Evolutionary conservation across 139 green algal genomes (phyloP).

Genomic region (Yamagishiella unicocca): DNA sequence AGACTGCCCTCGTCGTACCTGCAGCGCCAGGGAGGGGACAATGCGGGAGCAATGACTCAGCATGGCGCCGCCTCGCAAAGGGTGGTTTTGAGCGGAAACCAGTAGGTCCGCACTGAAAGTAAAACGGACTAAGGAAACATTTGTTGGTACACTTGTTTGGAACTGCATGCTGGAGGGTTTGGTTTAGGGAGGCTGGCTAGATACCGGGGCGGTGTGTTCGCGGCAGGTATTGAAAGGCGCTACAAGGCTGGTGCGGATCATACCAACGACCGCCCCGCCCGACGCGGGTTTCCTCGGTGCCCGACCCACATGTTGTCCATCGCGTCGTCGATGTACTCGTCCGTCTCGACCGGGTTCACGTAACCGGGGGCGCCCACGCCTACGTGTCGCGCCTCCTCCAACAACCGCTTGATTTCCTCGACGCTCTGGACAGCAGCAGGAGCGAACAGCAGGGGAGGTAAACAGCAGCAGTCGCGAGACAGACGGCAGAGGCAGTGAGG

Average conservation of each 20-base stretch:
- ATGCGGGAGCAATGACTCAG: too few species aligned
- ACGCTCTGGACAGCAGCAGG: conserved; percentile 45
- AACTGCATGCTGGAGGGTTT: too few species aligned
- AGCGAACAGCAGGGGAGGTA: not conserved
- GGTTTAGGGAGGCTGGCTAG: not conserved
- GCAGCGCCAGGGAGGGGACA: not conserved
- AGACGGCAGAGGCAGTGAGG: not conserved
- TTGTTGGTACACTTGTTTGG: not conserved
- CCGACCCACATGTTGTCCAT: conserved; percentile 59
- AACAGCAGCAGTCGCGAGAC: not conserved
- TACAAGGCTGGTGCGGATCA: not conserved
- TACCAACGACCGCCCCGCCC: not conserved
- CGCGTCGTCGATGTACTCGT: conserved; percentile 78
- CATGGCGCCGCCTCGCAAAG: too few species aligned
- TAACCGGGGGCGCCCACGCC: conserved; percentile 43
- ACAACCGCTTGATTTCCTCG: conserved; percentile 53
- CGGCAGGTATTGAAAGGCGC: not conserved
- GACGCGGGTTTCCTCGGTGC: too few species aligned
- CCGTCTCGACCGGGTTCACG: conserved; percentile 62
- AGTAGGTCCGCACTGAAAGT: too few species aligned
- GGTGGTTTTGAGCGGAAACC: too few species aligned
- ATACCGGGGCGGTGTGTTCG: too few species aligned
- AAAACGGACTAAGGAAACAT: too few species aligned
- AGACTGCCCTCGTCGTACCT: conserved; percentile 44
- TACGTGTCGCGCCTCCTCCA: conserved; percentile 57